Evolutionary conservation across 2,329 filamentous ascomycete species (phyloP).

Genomic region (Curvularia lunata): DNA sequence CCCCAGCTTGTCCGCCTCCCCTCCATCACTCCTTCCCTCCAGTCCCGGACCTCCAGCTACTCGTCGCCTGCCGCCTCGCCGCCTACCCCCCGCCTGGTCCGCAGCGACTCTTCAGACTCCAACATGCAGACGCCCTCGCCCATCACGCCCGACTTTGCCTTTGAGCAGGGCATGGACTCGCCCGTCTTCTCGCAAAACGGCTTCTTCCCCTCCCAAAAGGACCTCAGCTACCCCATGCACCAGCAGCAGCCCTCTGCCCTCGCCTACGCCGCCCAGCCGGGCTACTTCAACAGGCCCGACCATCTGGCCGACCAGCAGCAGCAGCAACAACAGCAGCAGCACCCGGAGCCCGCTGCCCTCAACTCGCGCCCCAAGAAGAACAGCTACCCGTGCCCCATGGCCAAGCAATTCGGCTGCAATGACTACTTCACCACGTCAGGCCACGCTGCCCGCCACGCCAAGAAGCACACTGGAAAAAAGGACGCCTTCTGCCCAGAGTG

Average conservation of each 20-base stretch:
- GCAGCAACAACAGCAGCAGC: slow-evolving; percentile 1
- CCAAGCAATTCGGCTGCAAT: slow-evolving; percentile 72
- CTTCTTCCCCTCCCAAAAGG: slow-evolving; percentile 41
- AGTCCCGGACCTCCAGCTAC: slow-evolving; percentile 53
- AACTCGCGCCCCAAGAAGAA: slow-evolving; percentile 62
- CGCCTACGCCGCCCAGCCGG: slow-evolving; percentile 29
- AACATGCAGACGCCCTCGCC: slow-evolving; percentile 55
- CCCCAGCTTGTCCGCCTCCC: slow-evolving; percentile 42
- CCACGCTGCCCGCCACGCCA: slow-evolving; percentile 83
- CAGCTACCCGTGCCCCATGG: slow-evolving; percentile 75
- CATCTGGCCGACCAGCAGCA: slow-evolving; percentile 13
- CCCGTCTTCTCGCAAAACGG: slow-evolving; percentile 36
- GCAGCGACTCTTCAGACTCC: slow-evolving; percentile 57
- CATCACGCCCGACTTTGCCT: slow-evolving; percentile 53
- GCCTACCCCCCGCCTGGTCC: slow-evolving; percentile 54
- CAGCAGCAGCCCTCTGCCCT: slow-evolving; percentile 30
- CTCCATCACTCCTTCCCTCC: slow-evolving; percentile 46
- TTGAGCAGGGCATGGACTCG: slow-evolving; percentile 37
- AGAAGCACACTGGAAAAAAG: slow-evolving; percentile 84
- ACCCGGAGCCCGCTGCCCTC: slow-evolving; percentile 38
- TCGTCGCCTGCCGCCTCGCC: slow-evolving; percentile 55
- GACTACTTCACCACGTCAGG: slow-evolving; percentile 86
- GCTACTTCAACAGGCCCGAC: slow-evolving; percentile 29
- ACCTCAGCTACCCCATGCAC: slow-evolving; percentile 30
- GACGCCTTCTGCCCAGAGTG: slow-evolving; percentile 73